Conservation (phyloP, 345 rosid species). For the Moricandia arvensis region DNA sequence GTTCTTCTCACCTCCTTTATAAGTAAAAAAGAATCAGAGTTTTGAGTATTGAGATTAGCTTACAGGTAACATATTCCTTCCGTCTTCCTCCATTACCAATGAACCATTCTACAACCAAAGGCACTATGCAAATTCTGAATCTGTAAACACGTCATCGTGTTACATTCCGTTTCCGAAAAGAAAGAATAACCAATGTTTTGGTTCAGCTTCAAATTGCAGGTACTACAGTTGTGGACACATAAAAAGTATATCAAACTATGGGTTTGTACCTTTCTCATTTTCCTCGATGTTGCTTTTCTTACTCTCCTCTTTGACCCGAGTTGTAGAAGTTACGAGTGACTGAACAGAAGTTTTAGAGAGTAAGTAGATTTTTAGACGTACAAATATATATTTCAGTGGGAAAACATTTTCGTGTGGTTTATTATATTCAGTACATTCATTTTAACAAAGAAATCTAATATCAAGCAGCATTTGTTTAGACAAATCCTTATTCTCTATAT, state of each 20-base stretch:
- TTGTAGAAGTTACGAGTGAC: neutral
- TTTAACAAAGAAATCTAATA: neutral
- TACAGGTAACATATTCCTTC: constrained; percentile 24
- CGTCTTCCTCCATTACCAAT: neutral
- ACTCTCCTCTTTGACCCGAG: neutral
- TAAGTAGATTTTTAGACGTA: neutral
- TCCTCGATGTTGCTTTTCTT: neutral
- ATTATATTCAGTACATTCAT: neutral
- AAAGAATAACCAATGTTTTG: neutral
- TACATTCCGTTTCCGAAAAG: neutral
- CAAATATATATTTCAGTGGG: neutral
- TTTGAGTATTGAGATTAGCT: neutral
- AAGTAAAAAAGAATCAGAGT: neutral
- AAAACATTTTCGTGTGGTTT: neutral
- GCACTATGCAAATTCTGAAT: neutral
- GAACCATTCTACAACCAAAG: neutral
- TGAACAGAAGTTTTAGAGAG: neutral
- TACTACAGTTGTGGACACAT: neutral
- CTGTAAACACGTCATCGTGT: neutral
- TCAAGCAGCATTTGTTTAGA: neutral
- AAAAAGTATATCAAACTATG: neutral
- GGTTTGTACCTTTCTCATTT: neutral
- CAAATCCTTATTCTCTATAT: neutral
- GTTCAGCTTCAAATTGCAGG: neutral
- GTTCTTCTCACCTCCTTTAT: constrained; percentile 4